Evolutionary conservation across 352 stramenopile genomes (phyloP), one percentile per base, ranked within the genome.

Genomic region (Phytopythium ostracodes): DNA sequence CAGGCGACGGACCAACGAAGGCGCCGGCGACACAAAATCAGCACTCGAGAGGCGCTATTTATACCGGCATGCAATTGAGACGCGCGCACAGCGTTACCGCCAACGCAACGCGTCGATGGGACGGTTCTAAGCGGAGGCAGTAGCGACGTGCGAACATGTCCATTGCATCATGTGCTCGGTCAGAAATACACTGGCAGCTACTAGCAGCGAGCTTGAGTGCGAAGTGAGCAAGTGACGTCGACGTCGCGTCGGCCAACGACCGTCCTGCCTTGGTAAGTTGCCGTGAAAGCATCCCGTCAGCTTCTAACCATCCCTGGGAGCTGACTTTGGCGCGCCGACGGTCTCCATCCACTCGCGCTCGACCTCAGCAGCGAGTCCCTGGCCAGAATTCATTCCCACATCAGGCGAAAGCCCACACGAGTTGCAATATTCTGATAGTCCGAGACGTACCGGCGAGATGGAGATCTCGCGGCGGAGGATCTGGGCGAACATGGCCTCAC

Each of bases 401-500:
- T 53, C 15, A 53, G 46, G 7, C 47, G 42, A 24, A 18, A 38
- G 20, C 14, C 11, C 1, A 0, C 5, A 24, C 42, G 42, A 49
- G 42, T 17, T 27, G 0, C 15, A 49, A 15, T 10, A 29, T 6
- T 11, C 4, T 14, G 10, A 4, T 5, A 4, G 5, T 20, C 3
- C 24, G 11, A n/a, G 36, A 62, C 62, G 49, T 69, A 91, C 84
- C 56, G 70, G 5, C 31, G 70, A 52, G 24, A 92, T 65, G 4
- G 81, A 84, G 24, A 92, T 36, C 63, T 92, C 74, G 0, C 67
- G 58, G 25, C 61, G 42, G 47, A 89, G 54, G 27, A 90, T 81
- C 2, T 56, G 51, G 27, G 50, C 60, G 38, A 80, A 88, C 17
- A 63, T 62, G 1, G 74, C 63, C 42, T 92, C 70, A 0, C 60